phyloP scores from a whole-genome alignment of 2,329 filamentous ascomycete species.

The Lithohypha guttulata region DNA sequence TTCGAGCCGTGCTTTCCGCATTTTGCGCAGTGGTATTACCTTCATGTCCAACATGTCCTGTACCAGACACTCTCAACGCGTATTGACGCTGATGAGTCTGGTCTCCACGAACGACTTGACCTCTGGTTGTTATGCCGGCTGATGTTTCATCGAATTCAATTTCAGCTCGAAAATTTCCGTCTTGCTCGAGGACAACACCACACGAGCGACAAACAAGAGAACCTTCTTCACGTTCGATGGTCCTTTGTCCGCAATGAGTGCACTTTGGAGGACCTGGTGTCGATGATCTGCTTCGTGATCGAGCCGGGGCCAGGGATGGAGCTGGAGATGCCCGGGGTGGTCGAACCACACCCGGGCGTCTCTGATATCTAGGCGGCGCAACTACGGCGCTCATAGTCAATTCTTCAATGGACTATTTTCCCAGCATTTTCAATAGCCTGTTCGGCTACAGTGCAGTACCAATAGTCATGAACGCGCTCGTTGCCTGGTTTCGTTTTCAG shows the following conservation, averaged over 20 bases:
- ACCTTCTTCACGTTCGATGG: slow-evolving; percentile 3
- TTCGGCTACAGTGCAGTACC: too few species aligned
- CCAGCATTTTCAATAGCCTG: too few species aligned
- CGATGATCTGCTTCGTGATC: slow-evolving; percentile 2
- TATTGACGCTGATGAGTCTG: slow-evolving; percentile 61
- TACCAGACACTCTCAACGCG: slow-evolving; percentile 36
- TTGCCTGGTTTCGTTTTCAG: too few species aligned
- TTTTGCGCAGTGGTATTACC: slow-evolving; percentile 27
- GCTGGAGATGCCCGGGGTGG: slow-evolving; percentile 6
- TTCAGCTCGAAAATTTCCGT: slow-evolving; percentile 81
- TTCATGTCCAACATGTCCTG: slow-evolving; percentile 25
- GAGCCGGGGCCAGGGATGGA: neutral
- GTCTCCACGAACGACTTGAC: slow-evolving; percentile 75
- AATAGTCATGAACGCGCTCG: too few species aligned
- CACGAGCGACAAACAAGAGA: slow-evolving; percentile 61
- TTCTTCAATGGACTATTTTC: too few species aligned
- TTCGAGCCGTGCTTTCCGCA: slow-evolving; percentile 23
- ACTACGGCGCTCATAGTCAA: slow-evolving; percentile 1
- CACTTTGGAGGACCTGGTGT: slow-evolving; percentile 7
- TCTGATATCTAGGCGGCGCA: slow-evolving; percentile 1
- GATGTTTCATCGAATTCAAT: slow-evolving; percentile 82
- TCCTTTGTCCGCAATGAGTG: neutral
- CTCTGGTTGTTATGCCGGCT: slow-evolving; percentile 79
- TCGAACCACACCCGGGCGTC: neutral
- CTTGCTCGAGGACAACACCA: slow-evolving; percentile 69